phyloP scores from a whole-genome alignment of 352 stramenopile species.

The Pythium apleroticum region DNA sequence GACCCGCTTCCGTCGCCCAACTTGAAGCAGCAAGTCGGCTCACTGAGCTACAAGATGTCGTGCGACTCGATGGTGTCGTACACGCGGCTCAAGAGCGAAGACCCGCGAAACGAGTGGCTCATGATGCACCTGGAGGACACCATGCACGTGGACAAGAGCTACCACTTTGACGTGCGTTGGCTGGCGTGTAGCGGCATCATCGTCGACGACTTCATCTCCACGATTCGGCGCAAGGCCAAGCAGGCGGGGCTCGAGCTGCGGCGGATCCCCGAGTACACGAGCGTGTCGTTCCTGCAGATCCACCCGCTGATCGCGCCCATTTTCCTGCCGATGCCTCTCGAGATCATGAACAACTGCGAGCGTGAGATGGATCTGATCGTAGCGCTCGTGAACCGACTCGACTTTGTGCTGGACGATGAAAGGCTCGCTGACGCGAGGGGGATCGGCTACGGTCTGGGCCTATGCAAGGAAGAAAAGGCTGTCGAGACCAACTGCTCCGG shows the following conservation, averaged over 20 bases:
- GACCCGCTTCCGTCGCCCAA: slow-evolving; percentile 23
- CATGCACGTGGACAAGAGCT: slow-evolving; percentile 55
- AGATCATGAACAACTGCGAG: slow-evolving; percentile 25
- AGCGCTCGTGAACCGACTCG: slow-evolving; percentile 41
- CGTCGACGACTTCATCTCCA: slow-evolving; percentile 71
- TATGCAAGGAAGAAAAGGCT: slow-evolving; percentile 42
- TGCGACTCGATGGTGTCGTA: slow-evolving; percentile 35
- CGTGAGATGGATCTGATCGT: slow-evolving; percentile 31
- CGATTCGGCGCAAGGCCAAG: slow-evolving; percentile 61
- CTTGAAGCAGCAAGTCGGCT: slow-evolving; percentile 10
- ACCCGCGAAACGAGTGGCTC: slow-evolving; percentile 70
- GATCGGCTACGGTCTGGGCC: slow-evolving; percentile 68
- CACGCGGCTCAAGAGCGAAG: slow-evolving; percentile 34
- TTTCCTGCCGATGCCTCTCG: slow-evolving; percentile 45
- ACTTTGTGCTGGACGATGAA: slow-evolving; percentile 72
- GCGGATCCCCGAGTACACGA: slow-evolving; percentile 74
- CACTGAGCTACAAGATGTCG: slow-evolving; percentile 47
- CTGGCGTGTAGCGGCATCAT: slow-evolving; percentile 76
- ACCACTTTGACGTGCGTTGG: slow-evolving; percentile 76
- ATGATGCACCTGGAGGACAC: slow-evolving; percentile 69
- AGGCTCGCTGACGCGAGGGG: slow-evolving; percentile 58
- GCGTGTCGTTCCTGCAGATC: slow-evolving; percentile 69
- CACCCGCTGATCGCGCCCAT: slow-evolving; percentile 70
- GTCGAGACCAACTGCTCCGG: not conserved
- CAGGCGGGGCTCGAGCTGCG: slow-evolving; percentile 65